Percentiles rank a stretch among this genome's conserved stretches.
Evolutionary conservation across 331 rosid genomes (phyloP).

Genomic region (Saraca asoca): DNA sequence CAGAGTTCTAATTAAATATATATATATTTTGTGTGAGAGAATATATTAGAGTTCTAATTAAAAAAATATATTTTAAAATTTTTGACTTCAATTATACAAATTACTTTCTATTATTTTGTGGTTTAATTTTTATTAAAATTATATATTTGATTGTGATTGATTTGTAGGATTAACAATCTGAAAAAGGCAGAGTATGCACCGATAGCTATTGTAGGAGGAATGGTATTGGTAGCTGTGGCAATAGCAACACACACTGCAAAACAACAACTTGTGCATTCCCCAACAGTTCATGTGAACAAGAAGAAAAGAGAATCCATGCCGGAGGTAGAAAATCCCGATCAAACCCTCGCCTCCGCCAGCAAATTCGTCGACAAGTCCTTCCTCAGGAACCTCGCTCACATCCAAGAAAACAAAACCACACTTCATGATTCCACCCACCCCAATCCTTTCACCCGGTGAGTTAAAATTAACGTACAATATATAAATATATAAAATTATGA

Average conservation of each 20-base stretch:
- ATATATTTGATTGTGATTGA: too few relatives aligned
- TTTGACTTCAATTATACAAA: too few relatives aligned
- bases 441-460: not conserved
- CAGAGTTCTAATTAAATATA: too few relatives aligned
- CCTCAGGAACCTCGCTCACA: not conserved
- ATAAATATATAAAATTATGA: too few relatives aligned
- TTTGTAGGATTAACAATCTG: slow-evolving; percentile 14
- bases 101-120: too few relatives aligned
- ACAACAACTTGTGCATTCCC: slow-evolving; percentile 45
- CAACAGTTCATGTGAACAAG: slow-evolving; percentile 33
- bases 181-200: slow-evolving; percentile 39
- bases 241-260: slow-evolving; percentile 37
- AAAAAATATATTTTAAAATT: too few relatives aligned
- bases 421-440: not conserved
- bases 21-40: too few relatives aligned
- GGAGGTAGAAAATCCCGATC: slow-evolving; percentile 32
- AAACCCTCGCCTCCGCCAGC: not conserved
- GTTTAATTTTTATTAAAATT: too few relatives aligned
- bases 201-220: slow-evolving; percentile 32
- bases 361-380: not conserved
- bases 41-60: too few relatives aligned
- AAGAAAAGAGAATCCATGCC: slow-evolving; percentile 37
- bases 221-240: slow-evolving; percentile 25
- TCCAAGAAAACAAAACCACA: not conserved
- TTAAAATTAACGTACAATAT: too few relatives aligned